phyloP scores from a whole-genome alignment of 495 filamentous ascomycete genomes.

The Penicillium antarcticum region DNA sequence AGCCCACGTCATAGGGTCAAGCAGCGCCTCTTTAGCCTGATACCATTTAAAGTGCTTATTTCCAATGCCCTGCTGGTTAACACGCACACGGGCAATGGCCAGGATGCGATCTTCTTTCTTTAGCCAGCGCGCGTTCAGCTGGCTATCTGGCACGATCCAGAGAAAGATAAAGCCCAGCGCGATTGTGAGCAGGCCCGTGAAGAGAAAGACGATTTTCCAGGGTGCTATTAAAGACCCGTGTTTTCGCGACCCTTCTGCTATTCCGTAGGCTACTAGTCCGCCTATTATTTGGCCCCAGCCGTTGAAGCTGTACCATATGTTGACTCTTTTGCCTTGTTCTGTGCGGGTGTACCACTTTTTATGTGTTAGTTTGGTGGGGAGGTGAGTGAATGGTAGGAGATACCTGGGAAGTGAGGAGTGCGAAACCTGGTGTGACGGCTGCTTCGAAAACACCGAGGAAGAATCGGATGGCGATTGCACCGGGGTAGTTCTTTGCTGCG shows the following conservation, averaged over 20 bases:
- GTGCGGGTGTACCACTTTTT: constrained; percentile 57
- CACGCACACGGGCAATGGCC: constrained; percentile 57
- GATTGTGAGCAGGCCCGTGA: constrained; percentile 60
- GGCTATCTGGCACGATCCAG: constrained; percentile 65
- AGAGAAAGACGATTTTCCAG: constrained; percentile 69
- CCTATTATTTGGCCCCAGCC: constrained; percentile 60
- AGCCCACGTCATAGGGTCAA: constrained; percentile 62
- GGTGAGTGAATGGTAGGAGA: neutral
- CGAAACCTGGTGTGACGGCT: constrained; percentile 62
- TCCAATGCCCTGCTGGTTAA: constrained; percentile 66
- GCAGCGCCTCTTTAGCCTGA: constrained; percentile 57
- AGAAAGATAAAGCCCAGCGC: constrained; percentile 56
- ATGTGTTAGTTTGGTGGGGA: neutral
- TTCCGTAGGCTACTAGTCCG: constrained; percentile 65
- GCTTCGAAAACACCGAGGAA: constrained; percentile 61
- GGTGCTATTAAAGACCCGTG: constrained; percentile 53
- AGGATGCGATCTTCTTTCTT: constrained; percentile 58
- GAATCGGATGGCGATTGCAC: constrained; percentile 55
- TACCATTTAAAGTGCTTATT: constrained; percentile 66
- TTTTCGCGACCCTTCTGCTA: constrained; percentile 52
- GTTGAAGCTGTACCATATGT: constrained; percentile 65
- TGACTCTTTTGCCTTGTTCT: constrained; percentile 56
- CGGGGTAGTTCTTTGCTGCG: constrained; percentile 42
- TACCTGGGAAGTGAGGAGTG: constrained; percentile 55
- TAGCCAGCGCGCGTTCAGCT: constrained; percentile 65